Percentiles rank a stretch among this genome's conserved stretches.
These are phyloP conservation scores for Talaromyces islandicus DNA, from an alignment of 2,329 filamentous ascomycete genomes.

Conservation along the genomic window DNA sequence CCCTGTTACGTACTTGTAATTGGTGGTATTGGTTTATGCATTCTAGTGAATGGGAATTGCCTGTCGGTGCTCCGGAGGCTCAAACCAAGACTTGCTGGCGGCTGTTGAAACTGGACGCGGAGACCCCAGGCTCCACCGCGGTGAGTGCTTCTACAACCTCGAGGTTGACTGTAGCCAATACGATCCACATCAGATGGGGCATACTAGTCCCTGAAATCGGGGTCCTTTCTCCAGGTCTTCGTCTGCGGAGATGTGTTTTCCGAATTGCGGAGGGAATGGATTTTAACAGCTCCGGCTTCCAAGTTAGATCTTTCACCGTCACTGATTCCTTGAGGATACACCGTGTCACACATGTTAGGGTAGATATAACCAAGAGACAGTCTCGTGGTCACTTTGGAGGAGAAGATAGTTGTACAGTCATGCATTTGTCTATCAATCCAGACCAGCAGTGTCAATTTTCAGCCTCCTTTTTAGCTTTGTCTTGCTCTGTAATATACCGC, in stretches of 20 bases:
- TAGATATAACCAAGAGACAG: background rate
- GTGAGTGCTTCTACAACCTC: background rate
- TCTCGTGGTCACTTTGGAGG: background rate
- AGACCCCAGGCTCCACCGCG: background rate
- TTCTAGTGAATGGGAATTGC: background rate
- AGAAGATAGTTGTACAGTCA: background rate
- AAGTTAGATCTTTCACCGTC: background rate
- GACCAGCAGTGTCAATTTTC: background rate
- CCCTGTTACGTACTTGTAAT: background rate
- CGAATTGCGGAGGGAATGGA: background rate
- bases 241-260: background rate
- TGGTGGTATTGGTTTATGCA: background rate
- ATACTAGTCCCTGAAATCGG: background rate
- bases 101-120: background rate
- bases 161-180: background rate
- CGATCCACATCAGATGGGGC: background rate
- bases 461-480: background rate
- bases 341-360: background rate
- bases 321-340: background rate
- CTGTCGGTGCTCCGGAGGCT: too few relatives aligned
- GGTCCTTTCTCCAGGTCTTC: background rate
- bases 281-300: background rate
- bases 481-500: background rate
- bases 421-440: background rate
- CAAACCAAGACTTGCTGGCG: too few relatives aligned